phyloP scores from a whole-genome alignment of 164 flowering plant species.

The Umbilicus rupestris region DNA sequence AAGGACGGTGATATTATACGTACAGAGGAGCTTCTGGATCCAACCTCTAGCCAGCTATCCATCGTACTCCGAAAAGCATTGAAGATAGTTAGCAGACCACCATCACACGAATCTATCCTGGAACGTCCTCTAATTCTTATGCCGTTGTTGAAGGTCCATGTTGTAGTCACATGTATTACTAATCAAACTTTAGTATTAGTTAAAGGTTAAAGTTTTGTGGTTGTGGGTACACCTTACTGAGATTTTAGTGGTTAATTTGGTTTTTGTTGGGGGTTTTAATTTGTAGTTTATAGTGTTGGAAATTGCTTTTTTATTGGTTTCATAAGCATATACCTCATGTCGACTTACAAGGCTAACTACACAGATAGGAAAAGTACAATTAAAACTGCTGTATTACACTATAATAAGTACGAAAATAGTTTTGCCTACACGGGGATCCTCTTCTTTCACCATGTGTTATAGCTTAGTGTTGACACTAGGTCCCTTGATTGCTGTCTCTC shows the following conservation, averaged over 20 bases:
- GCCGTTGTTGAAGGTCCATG: constrained; percentile 41
- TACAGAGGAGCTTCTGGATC: constrained; percentile 42
- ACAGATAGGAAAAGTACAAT: neutral
- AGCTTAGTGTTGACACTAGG: neutral
- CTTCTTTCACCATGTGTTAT: too few relatives aligned
- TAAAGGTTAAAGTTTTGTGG: neutral
- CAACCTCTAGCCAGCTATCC: constrained; percentile 36
- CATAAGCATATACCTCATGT: neutral
- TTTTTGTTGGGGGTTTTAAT: neutral
- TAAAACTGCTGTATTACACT: neutral
- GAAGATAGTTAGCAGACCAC: constrained; percentile 26
- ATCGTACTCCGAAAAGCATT: constrained; percentile 32
- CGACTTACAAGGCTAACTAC: neutral
- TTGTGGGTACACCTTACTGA: neutral
- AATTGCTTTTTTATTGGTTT: neutral
- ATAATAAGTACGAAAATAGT: neutral
- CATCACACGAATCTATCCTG: constrained; percentile 15
- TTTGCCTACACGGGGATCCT: too few relatives aligned
- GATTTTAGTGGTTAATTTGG: neutral
- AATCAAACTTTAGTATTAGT: neutral
- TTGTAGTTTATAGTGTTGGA: neutral
- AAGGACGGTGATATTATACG: constrained; percentile 54
- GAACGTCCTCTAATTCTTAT: constrained; percentile 43
- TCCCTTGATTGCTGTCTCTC: constrained; percentile 8
- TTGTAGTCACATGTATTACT: neutral